These are phyloP conservation scores for Sphagnum contortum DNA, from an alignment of 225 moss, liverwort and hornwort species.

Conservation along the genomic window DNA sequence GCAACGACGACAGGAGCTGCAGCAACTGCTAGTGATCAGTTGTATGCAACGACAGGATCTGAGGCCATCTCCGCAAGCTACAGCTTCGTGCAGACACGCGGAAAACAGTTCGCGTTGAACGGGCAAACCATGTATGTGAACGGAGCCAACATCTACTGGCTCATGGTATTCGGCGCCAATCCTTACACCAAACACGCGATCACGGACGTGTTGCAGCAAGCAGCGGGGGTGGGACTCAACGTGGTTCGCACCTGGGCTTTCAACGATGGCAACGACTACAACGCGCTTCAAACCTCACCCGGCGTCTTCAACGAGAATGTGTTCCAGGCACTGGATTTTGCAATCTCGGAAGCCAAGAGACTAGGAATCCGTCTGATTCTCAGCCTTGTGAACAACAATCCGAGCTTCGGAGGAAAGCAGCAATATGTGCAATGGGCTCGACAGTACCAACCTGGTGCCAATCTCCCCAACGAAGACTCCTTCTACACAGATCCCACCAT, in stretches of 20 bases:
- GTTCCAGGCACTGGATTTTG: conserved; percentile 51
- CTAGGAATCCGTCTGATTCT: conserved; percentile 46
- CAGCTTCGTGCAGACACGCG: conserved; percentile 23
- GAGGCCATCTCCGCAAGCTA: no score
- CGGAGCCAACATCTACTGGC: conserved; percentile 55
- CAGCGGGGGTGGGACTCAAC: conserved; percentile 33
- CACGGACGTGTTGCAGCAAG: conserved; percentile 24
- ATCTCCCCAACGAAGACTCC: conserved; percentile 24
- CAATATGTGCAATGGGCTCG: conserved; percentile 56
- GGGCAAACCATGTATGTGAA: conserved; percentile 39
- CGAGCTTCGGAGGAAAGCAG: conserved; percentile 43
- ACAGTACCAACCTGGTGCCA: conserved; percentile 12
- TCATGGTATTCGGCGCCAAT: conserved; percentile 37
- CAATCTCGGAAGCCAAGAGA: conserved; percentile 41
- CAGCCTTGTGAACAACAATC: conserved; percentile 46
- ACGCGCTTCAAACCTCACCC: conserved; percentile 41
- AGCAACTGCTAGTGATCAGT: no score
- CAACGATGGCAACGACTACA: conserved; percentile 30
- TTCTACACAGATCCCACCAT: conserved; percentile 36
- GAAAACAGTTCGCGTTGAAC: conserved; percentile 36
- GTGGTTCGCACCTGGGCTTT: conserved; percentile 69
- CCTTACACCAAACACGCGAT: conserved; percentile 13
- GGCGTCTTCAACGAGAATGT: conserved; percentile 52
- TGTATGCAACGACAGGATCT: no score
- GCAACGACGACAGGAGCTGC: no score